A percentile compares a stretch with the other conserved stretches of the same genome.
Evolutionary conservation across 2,329 filamentous ascomycete genomes (phyloP).

Genomic region (Pezicula rhizophila): DNA sequence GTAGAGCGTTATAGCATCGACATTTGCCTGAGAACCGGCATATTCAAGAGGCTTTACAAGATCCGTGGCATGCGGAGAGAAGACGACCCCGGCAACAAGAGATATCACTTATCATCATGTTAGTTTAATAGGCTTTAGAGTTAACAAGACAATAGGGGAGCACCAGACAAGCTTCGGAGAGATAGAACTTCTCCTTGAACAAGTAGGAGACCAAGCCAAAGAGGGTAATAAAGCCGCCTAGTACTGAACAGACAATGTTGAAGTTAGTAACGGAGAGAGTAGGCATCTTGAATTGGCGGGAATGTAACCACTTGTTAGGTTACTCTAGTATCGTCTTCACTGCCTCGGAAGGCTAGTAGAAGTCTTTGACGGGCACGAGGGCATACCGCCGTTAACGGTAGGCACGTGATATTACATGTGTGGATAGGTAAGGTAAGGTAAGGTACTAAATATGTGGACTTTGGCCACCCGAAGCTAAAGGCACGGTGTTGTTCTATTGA

Average conservation of each 20-base stretch:
- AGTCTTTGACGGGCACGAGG: constrained; percentile 23
- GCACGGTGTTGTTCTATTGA: too few relatives aligned
- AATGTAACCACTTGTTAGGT: constrained; percentile 20
- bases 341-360: constrained; percentile 26
- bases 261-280: constrained; percentile 44
- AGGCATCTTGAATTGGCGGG: constrained; percentile 30
- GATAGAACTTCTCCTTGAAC: constrained; percentile 82
- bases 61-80: constrained; percentile 73
- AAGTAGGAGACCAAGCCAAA: constrained; percentile 88
- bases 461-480: too few relatives aligned
- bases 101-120: constrained; percentile 61
- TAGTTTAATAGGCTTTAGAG: not conserved
- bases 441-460: too few relatives aligned
- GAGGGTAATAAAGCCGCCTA: constrained; percentile 84
- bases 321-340: constrained; percentile 34
- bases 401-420: too few relatives aligned
- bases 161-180: constrained; percentile 76
- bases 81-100: constrained; percentile 68
- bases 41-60: constrained; percentile 73
- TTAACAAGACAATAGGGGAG: constrained; percentile 2
- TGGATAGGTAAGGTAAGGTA: too few relatives aligned
- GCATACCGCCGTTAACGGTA: not conserved
- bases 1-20: constrained; percentile 71
- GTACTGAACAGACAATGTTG: constrained; percentile 53
- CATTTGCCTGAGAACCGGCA: constrained; percentile 50